Conservation (phyloP, 2,329 filamentous ascomycete species). For the Xylariaceae sp. region DNA sequence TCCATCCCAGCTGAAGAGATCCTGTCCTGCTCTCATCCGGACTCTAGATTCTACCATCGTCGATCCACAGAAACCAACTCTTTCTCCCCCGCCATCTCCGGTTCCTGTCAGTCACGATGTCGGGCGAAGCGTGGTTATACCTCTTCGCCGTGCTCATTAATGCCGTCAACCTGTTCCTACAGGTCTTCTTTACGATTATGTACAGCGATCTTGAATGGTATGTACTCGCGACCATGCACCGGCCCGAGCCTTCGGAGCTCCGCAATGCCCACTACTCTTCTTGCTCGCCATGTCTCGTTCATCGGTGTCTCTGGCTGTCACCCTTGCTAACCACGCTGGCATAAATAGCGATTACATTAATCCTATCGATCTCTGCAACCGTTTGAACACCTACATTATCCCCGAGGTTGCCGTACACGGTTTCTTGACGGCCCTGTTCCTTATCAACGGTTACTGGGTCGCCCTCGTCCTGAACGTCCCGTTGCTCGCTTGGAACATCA, state of each 20-base stretch:
- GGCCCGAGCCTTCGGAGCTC: conserved; percentile 11
- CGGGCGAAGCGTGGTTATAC: conserved; percentile 97
- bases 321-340: conserved; percentile 9
- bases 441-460: conserved; percentile 98
- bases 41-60: neutral
- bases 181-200: conserved; percentile 99
- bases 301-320: conserved; percentile 13
- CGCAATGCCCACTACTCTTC: conserved; percentile 8
- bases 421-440: conserved; percentile 90
- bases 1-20: neutral
- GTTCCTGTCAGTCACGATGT: conserved; percentile 56
- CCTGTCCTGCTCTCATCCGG: neutral
- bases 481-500: conserved; percentile 86
- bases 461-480: conserved; percentile 88
- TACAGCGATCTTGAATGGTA: conserved; percentile 99
- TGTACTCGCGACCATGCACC: conserved; percentile 34
- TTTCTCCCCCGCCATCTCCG: conserved; percentile 8
- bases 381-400: conserved; percentile 98
- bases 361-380: conserved; percentile 99
- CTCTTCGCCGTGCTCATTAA: conserved; percentile 97
- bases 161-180: conserved; percentile 98
- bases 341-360: conserved; percentile 90
- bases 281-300: conserved; percentile 19
- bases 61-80: conserved; percentile 5
- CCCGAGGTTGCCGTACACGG: conserved; percentile 97